phyloP scores from a whole-genome alignment of 1,284 basidiomycete species.

The Ceratobasidium sp. region DNA sequence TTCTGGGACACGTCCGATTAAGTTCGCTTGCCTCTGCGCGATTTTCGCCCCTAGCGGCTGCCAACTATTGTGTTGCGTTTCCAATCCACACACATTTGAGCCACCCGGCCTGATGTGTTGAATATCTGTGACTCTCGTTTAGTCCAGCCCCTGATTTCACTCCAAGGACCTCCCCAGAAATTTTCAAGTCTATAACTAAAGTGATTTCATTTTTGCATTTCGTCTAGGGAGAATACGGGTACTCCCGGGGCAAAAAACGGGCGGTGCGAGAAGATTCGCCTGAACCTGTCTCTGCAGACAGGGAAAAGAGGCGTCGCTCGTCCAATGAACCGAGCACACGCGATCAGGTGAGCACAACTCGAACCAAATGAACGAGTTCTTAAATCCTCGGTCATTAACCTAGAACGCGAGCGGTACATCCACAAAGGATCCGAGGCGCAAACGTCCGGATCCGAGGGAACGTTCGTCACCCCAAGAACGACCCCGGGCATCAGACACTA shows the following conservation, averaged over 20 bases:
- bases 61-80: neutral
- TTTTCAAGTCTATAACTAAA: neutral
- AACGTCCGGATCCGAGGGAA: neutral
- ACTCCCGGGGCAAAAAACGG: slow-evolving; percentile 42
- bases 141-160: neutral
- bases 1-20: neutral
- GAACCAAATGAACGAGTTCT: neutral
- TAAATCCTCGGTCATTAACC: neutral
- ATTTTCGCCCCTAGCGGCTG: slow-evolving; percentile 28
- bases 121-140: neutral
- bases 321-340: slow-evolving; percentile 10
- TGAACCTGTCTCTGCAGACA: neutral
- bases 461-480: slow-evolving; percentile 1
- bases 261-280: slow-evolving; percentile 3
- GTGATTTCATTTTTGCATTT: neutral
- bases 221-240: slow-evolving; percentile 38
- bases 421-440: neutral
- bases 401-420: neutral
- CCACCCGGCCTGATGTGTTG: neutral
- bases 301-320: slow-evolving; percentile 19
- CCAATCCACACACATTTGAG: slow-evolving; percentile 4
- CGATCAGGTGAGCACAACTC: slow-evolving; percentile 11
- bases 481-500: neutral
- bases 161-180: slow-evolving; percentile 12
- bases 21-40: slow-evolving; percentile 26